These are phyloP conservation scores for Mycothermus thermophilus DNA, from an alignment of 495 filamentous ascomycete species.

Conservation along the genomic window DNA sequence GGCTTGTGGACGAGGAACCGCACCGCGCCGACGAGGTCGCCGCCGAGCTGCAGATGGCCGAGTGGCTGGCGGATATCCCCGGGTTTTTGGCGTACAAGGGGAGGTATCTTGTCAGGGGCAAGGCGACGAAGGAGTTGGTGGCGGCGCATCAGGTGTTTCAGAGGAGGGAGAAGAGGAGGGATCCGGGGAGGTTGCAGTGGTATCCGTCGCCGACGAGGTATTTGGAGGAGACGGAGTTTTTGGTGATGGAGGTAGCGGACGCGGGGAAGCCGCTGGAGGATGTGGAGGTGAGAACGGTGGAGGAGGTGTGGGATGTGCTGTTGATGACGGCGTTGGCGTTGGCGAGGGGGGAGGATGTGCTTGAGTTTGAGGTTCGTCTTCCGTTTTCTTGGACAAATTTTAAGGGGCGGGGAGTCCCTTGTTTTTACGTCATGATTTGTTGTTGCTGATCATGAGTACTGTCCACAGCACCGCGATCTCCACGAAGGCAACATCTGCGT, in stretches of 20 bases:
- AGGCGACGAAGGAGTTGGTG: slow-evolving; percentile 46
- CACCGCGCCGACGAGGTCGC: slow-evolving; percentile 27
- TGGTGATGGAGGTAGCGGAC: slow-evolving; percentile 77
- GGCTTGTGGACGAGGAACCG: slow-evolving; percentile 35
- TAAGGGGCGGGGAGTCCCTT: no score
- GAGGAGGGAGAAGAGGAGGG: slow-evolving; percentile 41
- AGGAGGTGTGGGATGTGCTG: slow-evolving; percentile 74
- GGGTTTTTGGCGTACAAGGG: slow-evolving; percentile 89
- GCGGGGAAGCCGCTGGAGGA: slow-evolving; percentile 67
- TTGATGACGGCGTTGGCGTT: slow-evolving; percentile 65
- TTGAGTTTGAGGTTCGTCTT: slow-evolving; percentile 53
- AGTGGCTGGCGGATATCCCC: slow-evolving; percentile 61
- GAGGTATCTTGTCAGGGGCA: slow-evolving; percentile 57
- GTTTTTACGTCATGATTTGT: no score
- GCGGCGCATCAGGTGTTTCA: slow-evolving; percentile 52
- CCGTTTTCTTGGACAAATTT: not conserved
- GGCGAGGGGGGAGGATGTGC: slow-evolving; percentile 57
- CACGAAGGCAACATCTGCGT: slow-evolving; percentile 84
- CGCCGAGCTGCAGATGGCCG: slow-evolving; percentile 59
- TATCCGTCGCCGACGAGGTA: slow-evolving; percentile 50
- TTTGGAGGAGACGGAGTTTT: slow-evolving; percentile 54
- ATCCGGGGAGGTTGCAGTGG: slow-evolving; percentile 46
- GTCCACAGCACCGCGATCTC: slow-evolving; percentile 74
- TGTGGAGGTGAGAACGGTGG: slow-evolving; percentile 36
- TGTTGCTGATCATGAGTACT: no score